Conservation (phyloP, 495 filamentous ascomycete species). For the Aspergillus affinis region DNA sequence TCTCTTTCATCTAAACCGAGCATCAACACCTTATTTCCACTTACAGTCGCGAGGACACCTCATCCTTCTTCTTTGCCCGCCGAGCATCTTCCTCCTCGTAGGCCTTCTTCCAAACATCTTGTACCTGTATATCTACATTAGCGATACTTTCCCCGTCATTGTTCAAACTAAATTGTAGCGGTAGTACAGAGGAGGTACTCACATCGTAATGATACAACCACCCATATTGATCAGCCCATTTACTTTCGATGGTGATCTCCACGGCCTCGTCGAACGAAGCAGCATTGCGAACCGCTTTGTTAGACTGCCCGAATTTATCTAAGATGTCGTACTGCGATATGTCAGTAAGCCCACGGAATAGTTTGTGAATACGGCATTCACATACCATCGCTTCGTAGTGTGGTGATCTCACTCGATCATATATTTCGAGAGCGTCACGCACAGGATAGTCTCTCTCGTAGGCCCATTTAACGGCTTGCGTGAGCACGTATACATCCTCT, state of each 20-base stretch:
- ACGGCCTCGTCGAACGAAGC: conserved; percentile 17
- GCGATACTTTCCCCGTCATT: too few species aligned
- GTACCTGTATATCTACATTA: too few species aligned
- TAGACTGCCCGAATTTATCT: conserved; percentile 15
- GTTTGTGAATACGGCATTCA: neutral
- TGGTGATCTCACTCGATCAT: conserved; percentile 23
- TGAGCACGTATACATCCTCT: conserved; percentile 57
- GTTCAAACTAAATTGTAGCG: too few species aligned
- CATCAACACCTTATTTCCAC: too few species aligned
- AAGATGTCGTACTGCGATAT: conserved; percentile 19
- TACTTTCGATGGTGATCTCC: neutral
- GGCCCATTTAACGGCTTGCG: conserved; percentile 26
- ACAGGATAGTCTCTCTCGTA: conserved; percentile 5
- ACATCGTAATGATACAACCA: conserved; percentile 24
- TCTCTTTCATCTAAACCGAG: too few species aligned
- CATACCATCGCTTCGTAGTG: conserved; percentile 26
- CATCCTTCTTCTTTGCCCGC: neutral
- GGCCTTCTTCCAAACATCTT: conserved; percentile 16
- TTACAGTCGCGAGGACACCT: neutral
- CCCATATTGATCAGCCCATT: conserved; percentile 11
- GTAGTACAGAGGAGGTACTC: too few species aligned
- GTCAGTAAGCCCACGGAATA: neutral
- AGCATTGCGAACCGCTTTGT: neutral
- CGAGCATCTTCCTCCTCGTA: conserved; percentile 16
- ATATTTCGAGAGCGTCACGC: conserved; percentile 19